phyloP scores from a whole-genome alignment of 495 filamentous ascomycete species.

The Bombardia bombarda region DNA sequence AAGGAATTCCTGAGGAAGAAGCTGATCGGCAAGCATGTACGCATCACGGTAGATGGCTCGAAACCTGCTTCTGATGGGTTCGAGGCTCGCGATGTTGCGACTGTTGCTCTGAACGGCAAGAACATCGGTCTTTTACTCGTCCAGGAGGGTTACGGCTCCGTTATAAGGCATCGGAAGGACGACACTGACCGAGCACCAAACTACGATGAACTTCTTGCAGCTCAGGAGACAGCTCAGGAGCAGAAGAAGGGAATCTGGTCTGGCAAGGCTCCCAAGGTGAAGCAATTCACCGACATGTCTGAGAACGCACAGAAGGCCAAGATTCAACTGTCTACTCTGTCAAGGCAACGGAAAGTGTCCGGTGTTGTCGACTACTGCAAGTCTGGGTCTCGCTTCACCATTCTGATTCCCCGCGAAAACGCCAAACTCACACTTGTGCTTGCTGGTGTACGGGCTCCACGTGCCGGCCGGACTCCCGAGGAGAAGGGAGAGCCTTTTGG shows the following conservation, averaged over 20 bases:
- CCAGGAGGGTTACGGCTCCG: conserved; percentile 84
- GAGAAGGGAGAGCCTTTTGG: conserved; percentile 92
- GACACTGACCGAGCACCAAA: conserved; percentile 87
- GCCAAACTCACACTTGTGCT: conserved; percentile 94
- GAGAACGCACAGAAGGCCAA: conserved; percentile 93
- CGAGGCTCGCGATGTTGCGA: conserved; percentile 90
- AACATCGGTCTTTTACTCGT: conserved; percentile 81
- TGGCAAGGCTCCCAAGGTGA: conserved; percentile 69
- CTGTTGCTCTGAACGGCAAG: conserved; percentile 72
- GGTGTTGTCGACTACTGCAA: conserved; percentile 96
- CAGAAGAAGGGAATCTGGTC: conserved; percentile 89
- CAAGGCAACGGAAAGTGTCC: conserved; percentile 85
- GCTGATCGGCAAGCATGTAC: conserved; percentile 91
- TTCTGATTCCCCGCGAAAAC: conserved; percentile 87
- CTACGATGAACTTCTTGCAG: conserved; percentile 85
- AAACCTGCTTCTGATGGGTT: conserved; percentile 84
- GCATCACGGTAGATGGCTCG: conserved; percentile 79
- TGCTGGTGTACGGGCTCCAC: conserved; percentile 86
- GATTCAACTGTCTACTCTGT: conserved; percentile 76
- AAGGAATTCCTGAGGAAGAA: conserved; percentile 94
- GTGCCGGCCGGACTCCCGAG: conserved; percentile 70
- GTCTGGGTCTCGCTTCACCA: conserved; percentile 85
- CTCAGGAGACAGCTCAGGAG: conserved; percentile 79
- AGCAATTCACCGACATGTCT: conserved; percentile 79
- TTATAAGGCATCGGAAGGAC: conserved; percentile 87